Percentiles rank a stretch among this genome's conserved stretches.
phyloP scores from a whole-genome alignment of 495 filamentous ascomycete genomes.

The Aspergillus baeticus region DNA sequence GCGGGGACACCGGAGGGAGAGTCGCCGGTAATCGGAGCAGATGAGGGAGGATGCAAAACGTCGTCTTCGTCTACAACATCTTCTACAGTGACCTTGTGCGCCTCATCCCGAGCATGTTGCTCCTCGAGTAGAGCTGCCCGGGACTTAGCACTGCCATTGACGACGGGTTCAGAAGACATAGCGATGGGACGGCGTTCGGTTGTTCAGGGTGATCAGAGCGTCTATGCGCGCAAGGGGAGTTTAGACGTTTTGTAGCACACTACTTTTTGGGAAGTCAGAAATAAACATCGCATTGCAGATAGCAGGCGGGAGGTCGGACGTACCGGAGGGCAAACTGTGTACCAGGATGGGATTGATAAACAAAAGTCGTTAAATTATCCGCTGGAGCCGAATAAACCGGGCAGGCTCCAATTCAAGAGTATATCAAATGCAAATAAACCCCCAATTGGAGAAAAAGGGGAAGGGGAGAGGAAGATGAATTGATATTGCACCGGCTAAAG shows the following conservation, averaged over 20 bases:
- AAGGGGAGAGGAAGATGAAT: slow-evolving; percentile 19
- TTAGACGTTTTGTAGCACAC: background rate
- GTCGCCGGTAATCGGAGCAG: slow-evolving; percentile 36
- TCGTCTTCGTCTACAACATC: slow-evolving; percentile 82
- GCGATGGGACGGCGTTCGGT: slow-evolving; percentile 17
- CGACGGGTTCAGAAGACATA: slow-evolving; percentile 49
- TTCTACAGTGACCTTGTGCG: slow-evolving; percentile 71
- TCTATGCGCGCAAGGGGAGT: background rate
- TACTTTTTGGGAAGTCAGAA: background rate
- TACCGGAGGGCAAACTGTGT: slow-evolving; percentile 1
- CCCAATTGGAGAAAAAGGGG: slow-evolving; percentile 15
- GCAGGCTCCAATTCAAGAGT: background rate
- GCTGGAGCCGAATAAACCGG: background rate
- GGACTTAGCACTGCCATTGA: slow-evolving; percentile 40
- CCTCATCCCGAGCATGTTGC: slow-evolving; percentile 66
- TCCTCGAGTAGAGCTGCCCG: slow-evolving; percentile 76
- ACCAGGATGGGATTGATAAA: background rate
- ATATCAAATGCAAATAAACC: background rate
- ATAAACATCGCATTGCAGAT: background rate
- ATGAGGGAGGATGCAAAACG: slow-evolving; percentile 55
- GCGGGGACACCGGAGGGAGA: slow-evolving; percentile 23
- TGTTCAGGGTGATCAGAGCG: background rate
- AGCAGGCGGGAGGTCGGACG: background rate
- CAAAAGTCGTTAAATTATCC: background rate
- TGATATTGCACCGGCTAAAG: slow-evolving; percentile 19